Conservation (phyloP, 441 rosid species). For the Populus trichocarpa region DNA sequence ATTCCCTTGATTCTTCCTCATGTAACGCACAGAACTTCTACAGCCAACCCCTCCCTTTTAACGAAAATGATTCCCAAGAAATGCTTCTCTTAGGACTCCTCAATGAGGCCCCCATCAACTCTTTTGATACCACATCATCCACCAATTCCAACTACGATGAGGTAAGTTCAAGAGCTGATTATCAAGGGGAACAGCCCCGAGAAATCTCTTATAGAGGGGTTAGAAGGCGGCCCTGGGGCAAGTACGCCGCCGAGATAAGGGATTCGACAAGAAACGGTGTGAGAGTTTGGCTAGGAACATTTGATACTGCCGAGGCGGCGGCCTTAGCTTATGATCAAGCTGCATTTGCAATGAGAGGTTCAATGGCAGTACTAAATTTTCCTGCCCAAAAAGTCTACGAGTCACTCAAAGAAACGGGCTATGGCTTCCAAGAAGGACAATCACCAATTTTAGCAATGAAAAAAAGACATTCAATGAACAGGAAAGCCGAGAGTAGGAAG, state of each 20-base stretch:
- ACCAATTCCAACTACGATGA: conserved; percentile 1
- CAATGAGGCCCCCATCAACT: conserved; percentile 37
- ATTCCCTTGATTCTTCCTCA: conserved; percentile 32
- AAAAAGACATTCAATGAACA: conserved; percentile 63
- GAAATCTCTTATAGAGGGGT: conserved; percentile 71
- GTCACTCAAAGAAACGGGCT: conserved; percentile 54
- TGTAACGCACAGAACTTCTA: conserved; percentile 4
- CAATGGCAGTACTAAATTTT: conserved; percentile 69
- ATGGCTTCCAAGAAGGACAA: conserved; percentile 33
- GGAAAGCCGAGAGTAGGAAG: conserved; percentile 44
- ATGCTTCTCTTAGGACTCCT: conserved; percentile 70
- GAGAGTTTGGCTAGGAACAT: conserved; percentile 91
- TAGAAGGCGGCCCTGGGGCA: conserved; percentile 89
- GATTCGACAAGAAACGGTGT: conserved; percentile 79
- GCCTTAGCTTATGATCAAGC: conserved; percentile 96
- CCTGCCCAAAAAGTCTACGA: conserved; percentile 61
- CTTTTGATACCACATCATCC: conserved; percentile 1
- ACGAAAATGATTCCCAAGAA: conserved; percentile 82
- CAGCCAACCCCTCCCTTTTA: conserved; percentile 58
- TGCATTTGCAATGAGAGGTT: conserved; percentile 78
- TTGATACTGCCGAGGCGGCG: conserved; percentile 85
- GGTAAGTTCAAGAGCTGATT: conserved; percentile 30
- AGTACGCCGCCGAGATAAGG: conserved; percentile 87
- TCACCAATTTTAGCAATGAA: conserved; percentile 85
- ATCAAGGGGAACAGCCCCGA: conserved; percentile 23